Evolutionary conservation across 257 asterid species (phyloP), one percentile per base, ranked within the genome.

Genomic region (Salvia miltiorrhiza): DNA sequence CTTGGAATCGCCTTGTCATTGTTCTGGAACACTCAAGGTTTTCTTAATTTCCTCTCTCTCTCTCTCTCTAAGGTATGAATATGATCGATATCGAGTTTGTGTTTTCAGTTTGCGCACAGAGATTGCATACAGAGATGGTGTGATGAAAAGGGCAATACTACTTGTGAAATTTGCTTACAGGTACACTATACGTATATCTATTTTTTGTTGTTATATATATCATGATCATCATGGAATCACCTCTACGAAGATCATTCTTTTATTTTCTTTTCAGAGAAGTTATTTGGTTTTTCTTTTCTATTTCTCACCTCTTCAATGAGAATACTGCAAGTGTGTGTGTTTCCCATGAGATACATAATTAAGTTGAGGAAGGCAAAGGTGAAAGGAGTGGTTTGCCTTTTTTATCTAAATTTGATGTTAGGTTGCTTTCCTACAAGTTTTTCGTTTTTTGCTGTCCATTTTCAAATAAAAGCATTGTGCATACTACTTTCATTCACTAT

Each of bases 71-170:
- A 3, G 7, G 9, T 28, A 5, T 30, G 4, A 12, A 52, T 28
- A 49, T 14, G 23, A 4, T 35, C 10, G 2, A 6, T 30, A 9
- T 14, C 5, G 37, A 28, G 63, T 56, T 30, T 56, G 13, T 58
- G 47, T 58, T 44, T 43, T 3, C 79, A 88, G 97, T 91, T 75
- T 80, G 97, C 96, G 0, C 97, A 91, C 76, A 79, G 96, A 72
- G 90, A 91, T 43, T 91, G 97, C 82, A 76, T 91, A 68, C 95
- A 87, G 89, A 88, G 88, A 77, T 91, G 97, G 97, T 91, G 97
- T 66, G 59, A 87, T n/a, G 95, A 88, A 79, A 88, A 91, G 72
- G 96, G 97, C 57, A 83, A 88, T 75, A 84, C 90, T 41, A 75
- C 76, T 21, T 91, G 97, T 71, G 96, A 91, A 81, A 80, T 91